phyloP scores from a whole-genome alignment of 495 filamentous ascomycete species.

The Neurospora tetrasperma region DNA sequence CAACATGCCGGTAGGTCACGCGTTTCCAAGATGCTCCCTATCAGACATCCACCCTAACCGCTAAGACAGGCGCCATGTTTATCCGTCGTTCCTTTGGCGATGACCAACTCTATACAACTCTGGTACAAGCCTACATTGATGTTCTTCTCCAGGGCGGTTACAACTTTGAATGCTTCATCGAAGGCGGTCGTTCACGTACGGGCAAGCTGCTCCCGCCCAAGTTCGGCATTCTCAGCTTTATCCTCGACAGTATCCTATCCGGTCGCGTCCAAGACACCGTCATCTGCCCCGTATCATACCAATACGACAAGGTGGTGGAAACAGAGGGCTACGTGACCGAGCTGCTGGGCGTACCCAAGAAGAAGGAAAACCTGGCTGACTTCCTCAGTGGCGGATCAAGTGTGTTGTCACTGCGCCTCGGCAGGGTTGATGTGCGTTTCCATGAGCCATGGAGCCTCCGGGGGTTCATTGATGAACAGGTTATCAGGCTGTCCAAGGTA shows the following conservation, averaged over 20 bases:
- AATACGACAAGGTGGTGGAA: slow-evolving; percentile 98
- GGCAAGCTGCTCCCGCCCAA: slow-evolving; percentile 90
- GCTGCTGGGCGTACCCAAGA: slow-evolving; percentile 85
- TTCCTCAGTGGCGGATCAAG: slow-evolving; percentile 78
- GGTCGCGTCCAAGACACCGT: slow-evolving; percentile 85
- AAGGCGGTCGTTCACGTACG: slow-evolving; percentile 84
- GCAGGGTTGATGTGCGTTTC: slow-evolving; percentile 90
- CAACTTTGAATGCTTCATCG: slow-evolving; percentile 95
- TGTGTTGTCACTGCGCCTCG: slow-evolving; percentile 76
- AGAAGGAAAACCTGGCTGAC: slow-evolving; percentile 82
- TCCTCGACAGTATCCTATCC: slow-evolving; percentile 78
- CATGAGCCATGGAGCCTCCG: slow-evolving; percentile 88
- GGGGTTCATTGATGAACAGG: slow-evolving; percentile 67
- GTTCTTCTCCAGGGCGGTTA: slow-evolving; percentile 80
- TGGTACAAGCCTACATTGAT: slow-evolving; percentile 94
- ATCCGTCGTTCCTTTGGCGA: slow-evolving; percentile 89
- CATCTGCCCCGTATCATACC: slow-evolving; percentile 88
- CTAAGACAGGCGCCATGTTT: slow-evolving; percentile 71
- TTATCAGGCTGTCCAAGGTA: slow-evolving; percentile 36
- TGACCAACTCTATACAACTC: slow-evolving; percentile 76
- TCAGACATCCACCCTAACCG: neutral
- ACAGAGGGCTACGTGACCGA: slow-evolving; percentile 94
- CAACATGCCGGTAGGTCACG: slow-evolving; percentile 67
- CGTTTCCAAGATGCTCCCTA: neutral
- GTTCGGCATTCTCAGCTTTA: slow-evolving; percentile 90